These are phyloP conservation scores for Phytophthora ohioensis DNA, from an alignment of 352 stramenopile genomes.

Conservation along the genomic window DNA sequence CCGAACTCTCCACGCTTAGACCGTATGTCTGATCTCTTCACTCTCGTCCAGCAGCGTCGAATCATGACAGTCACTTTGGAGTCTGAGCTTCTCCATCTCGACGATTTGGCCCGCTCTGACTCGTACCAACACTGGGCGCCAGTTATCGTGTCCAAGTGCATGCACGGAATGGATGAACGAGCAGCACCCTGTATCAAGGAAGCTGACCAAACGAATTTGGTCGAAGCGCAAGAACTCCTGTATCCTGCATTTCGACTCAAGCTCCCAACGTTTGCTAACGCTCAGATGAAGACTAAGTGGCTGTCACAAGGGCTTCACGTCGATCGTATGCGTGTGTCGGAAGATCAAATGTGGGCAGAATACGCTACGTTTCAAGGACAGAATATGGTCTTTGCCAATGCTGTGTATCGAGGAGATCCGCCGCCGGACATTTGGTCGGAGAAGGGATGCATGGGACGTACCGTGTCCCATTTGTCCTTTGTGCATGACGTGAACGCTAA, in stretches of 20 bases:
- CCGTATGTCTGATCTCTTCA: constrained; percentile 8
- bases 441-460: constrained; percentile 30
- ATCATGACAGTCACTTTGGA: constrained; percentile 5
- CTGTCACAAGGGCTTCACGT: constrained; percentile 24
- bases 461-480: constrained; percentile 35
- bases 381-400: constrained; percentile 40
- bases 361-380: constrained; percentile 33
- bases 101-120: constrained; percentile 31
- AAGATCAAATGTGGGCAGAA: constrained; percentile 33
- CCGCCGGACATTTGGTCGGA: constrained; percentile 37
- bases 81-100: constrained; percentile 26
- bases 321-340: constrained; percentile 32
- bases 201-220: constrained; percentile 24
- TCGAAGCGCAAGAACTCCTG: constrained; percentile 40
- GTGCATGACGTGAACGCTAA: constrained; percentile 14
- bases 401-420: constrained; percentile 29
- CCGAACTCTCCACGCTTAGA: neutral
- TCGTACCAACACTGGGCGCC: constrained; percentile 36
- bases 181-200: constrained; percentile 38
- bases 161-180: constrained; percentile 35
- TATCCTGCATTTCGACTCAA: constrained; percentile 37
- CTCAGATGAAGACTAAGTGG: constrained; percentile 23
- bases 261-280: constrained; percentile 18
- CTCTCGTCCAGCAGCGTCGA: constrained; percentile 18
- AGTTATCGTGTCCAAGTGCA: constrained; percentile 37